phyloP scores from a whole-genome alignment of 192 early-diverging fungal genomes.

The Phycomyces blakesleeanus region DNA sequence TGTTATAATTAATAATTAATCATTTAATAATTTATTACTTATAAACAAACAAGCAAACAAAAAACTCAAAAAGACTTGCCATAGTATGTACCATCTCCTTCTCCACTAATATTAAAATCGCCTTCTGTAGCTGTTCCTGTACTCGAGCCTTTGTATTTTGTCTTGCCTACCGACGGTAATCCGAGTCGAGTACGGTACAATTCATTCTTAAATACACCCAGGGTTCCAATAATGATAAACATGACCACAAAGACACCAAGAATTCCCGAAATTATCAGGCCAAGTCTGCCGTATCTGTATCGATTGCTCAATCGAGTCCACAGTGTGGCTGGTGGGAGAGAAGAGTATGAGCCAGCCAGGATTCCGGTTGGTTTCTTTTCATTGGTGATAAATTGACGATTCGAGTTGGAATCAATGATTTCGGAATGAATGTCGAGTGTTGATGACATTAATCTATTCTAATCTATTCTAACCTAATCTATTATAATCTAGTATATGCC shows the following conservation, averaged over 20 bases:
- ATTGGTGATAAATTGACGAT: background rate
- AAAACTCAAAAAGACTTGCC: too few species aligned
- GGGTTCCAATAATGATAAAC: slow-evolving; percentile 22
- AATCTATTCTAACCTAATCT: too few species aligned
- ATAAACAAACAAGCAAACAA: too few species aligned
- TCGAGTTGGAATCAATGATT: background rate
- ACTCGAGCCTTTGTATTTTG: slow-evolving; percentile 26
- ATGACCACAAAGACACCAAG: slow-evolving; percentile 17
- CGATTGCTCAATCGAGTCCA: slow-evolving; percentile 18
- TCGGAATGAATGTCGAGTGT: too few species aligned
- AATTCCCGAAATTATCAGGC: slow-evolving; percentile 8
- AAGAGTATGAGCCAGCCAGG: too few species aligned
- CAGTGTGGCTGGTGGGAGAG: slow-evolving; percentile 11
- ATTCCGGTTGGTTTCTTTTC: slow-evolving; percentile 11
- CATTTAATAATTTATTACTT: too few species aligned
- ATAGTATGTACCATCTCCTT: slow-evolving; percentile 50
- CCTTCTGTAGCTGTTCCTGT: slow-evolving; percentile 22
- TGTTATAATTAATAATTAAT: too few species aligned
- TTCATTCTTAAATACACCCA: slow-evolving; percentile 18
- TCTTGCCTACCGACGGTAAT: slow-evolving; percentile 18
- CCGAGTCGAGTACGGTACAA: slow-evolving; percentile 5
- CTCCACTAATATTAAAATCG: slow-evolving; percentile 31
- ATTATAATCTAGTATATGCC: too few species aligned
- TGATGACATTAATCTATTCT: too few species aligned
- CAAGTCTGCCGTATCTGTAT: slow-evolving; percentile 14